Evolutionary conservation across 805 yeast species (phyloP).

Genomic region (Cephaloascus fragrans): DNA sequence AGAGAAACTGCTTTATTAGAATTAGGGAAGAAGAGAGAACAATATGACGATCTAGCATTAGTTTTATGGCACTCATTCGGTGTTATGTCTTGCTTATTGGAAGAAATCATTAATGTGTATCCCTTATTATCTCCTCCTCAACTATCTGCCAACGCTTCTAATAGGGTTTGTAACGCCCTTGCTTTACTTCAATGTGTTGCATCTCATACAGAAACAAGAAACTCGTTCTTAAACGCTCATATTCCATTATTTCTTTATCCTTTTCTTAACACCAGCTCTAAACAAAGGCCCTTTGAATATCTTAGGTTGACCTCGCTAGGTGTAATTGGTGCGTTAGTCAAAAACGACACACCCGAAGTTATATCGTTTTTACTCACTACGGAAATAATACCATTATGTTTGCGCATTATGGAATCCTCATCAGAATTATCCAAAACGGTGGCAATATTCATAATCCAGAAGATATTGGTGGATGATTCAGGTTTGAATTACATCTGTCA

Average conservation of each 20-base stretch:
- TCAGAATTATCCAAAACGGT: constrained; percentile 92
- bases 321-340: constrained; percentile 93
- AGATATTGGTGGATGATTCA: constrained; percentile 82
- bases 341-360: constrained; percentile 92
- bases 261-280: constrained; percentile 82
- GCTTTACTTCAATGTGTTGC: constrained; percentile 96
- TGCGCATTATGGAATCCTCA: constrained; percentile 91
- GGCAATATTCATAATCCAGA: constrained; percentile 92
- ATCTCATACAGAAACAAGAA: constrained; percentile 84
- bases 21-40: constrained; percentile 88
- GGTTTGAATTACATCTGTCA: constrained; percentile 92
- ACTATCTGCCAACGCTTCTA: constrained; percentile 76
- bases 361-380: constrained; percentile 88
- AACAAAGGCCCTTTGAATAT: constrained; percentile 90
- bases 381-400: constrained; percentile 90
- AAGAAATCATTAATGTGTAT: constrained; percentile 84
- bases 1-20: constrained; percentile 90
- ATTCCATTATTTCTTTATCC: constrained; percentile 91
- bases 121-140: constrained; percentile 84
- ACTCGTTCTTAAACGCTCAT: constrained; percentile 78
- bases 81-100: constrained; percentile 84
- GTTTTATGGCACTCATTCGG: constrained; percentile 96
- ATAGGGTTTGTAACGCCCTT: constrained; percentile 90
- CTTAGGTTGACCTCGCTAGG: constrained; percentile 88
- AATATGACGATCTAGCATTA: constrained; percentile 86